phyloP scores from a whole-genome alignment of 805 yeast species.

The Grigorovia transvaalensis region DNA sequence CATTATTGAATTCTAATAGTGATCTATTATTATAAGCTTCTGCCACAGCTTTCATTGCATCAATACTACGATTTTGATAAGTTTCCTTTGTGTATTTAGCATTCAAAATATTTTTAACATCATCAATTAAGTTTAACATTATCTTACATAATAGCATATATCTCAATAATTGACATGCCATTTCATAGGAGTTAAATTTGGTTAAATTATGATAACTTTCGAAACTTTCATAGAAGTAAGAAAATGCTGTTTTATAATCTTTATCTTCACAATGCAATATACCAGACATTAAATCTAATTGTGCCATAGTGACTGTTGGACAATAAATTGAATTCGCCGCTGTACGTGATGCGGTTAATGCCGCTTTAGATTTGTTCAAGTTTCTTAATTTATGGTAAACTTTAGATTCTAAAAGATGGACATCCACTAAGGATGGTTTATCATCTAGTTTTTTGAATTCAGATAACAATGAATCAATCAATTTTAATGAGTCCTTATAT shows the following conservation, averaged over 20 bases:
- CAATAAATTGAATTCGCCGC: constrained; percentile 96
- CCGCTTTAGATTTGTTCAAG: constrained; percentile 81
- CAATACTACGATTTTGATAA: constrained; percentile 75
- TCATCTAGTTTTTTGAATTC: constrained; percentile 94
- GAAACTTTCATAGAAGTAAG: constrained; percentile 90
- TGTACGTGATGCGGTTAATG: constrained; percentile 90
- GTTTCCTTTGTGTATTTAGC: constrained; percentile 60
- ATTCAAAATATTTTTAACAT: constrained; percentile 65
- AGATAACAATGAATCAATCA: constrained; percentile 59
- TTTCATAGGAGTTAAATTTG: constrained; percentile 43
- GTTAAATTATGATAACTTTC: constrained; percentile 64
- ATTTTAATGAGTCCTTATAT: constrained; percentile 59
- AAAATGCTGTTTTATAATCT: constrained; percentile 91
- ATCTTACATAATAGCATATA: constrained; percentile 89
- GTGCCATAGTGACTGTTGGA: constrained; percentile 89
- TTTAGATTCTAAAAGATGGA: constrained; percentile 81
- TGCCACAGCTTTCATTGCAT: constrained; percentile 92
- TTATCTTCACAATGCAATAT: constrained; percentile 92
- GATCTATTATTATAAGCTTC: constrained; percentile 84
- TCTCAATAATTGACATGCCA: constrained; percentile 70
- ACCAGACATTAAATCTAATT: constrained; percentile 90
- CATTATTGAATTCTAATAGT: constrained; percentile 80
- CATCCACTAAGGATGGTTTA: constrained; percentile 89
- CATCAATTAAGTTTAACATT: constrained; percentile 82
- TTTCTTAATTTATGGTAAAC: constrained; percentile 87